Evolutionary conservation across 345 rosid species (phyloP).

Genomic region (Reutealis trisperma): DNA sequence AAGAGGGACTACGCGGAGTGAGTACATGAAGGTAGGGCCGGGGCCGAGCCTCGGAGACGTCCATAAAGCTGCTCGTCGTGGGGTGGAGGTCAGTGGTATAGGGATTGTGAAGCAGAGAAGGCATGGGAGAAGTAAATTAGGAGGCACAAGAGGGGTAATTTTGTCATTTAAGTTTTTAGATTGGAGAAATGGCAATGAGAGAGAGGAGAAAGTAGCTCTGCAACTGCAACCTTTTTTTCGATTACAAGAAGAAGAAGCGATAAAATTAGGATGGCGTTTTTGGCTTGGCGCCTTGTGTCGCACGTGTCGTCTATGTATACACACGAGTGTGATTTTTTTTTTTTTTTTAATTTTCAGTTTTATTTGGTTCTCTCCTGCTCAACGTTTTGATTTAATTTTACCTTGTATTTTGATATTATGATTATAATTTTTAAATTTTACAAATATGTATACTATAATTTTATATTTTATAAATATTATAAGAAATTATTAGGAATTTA

Average conservation of each 20-base stretch:
- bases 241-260: neutral
- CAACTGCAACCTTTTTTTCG: neutral
- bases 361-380: too few species aligned
- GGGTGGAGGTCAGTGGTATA: constrained; percentile 27
- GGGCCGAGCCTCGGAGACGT: constrained; percentile 47
- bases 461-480: too few species aligned
- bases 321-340: neutral
- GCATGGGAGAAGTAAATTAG: constrained; percentile 19
- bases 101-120: constrained; percentile 15
- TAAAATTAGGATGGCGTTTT: neutral
- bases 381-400: too few species aligned
- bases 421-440: too few species aligned
- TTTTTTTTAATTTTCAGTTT: too few species aligned
- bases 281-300: constrained; percentile 27
- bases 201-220: neutral
- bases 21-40: constrained; percentile 26
- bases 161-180: constrained; percentile 24
- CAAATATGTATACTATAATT: too few species aligned
- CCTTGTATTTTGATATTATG: too few species aligned
- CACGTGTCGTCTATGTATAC: neutral
- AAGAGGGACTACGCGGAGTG: constrained; percentile 40
- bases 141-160: constrained; percentile 9
- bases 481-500: too few species aligned
- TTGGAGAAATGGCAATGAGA: neutral
- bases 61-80: constrained; percentile 38